Conservation (phyloP, 352 stramenopile genomes). For the Phytophthora citricola region DNA sequence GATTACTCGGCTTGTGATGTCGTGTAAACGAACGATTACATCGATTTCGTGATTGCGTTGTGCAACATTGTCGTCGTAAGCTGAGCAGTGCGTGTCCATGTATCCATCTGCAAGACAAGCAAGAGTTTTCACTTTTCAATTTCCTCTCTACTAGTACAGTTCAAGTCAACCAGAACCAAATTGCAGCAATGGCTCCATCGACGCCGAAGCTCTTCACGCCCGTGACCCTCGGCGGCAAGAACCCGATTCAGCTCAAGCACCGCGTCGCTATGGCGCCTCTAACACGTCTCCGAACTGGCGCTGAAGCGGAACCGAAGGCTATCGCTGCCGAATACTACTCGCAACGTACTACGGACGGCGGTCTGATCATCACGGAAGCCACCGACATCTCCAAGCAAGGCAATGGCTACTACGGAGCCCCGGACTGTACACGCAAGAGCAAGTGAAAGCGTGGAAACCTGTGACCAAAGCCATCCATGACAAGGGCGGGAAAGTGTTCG, state of each 20-base stretch:
- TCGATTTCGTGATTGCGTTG: conserved; percentile 5
- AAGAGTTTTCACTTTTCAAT: conserved; percentile 7
- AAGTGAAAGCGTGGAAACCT: conserved; percentile 55
- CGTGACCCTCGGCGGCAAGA: conserved; percentile 53
- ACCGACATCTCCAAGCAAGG: conserved; percentile 48
- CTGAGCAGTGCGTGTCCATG: background rate
- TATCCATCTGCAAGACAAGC: too few relatives aligned
- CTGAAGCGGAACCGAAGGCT: conserved; percentile 34
- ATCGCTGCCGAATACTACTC: conserved; percentile 57
- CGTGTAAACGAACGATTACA: background rate
- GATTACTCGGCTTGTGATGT: conserved; percentile 1
- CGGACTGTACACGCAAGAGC: conserved; percentile 52
- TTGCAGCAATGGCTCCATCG: conserved; percentile 6
- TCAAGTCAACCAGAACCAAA: background rate
- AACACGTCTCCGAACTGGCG: conserved; percentile 47
- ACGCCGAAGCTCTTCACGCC: conserved; percentile 56
- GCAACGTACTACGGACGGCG: conserved; percentile 55
- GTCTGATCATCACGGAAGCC: conserved; percentile 62
- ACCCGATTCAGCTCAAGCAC: conserved; percentile 32
- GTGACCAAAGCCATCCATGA: conserved; percentile 72
- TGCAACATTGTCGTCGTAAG: too few relatives aligned
- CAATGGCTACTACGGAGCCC: conserved; percentile 40
- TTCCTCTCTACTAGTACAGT: background rate
- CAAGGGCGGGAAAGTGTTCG: conserved; percentile 70
- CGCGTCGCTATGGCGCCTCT: conserved; percentile 60